phyloP scores from a whole-genome alignment of 306 rosid species.

The Pueraria montana region DNA sequence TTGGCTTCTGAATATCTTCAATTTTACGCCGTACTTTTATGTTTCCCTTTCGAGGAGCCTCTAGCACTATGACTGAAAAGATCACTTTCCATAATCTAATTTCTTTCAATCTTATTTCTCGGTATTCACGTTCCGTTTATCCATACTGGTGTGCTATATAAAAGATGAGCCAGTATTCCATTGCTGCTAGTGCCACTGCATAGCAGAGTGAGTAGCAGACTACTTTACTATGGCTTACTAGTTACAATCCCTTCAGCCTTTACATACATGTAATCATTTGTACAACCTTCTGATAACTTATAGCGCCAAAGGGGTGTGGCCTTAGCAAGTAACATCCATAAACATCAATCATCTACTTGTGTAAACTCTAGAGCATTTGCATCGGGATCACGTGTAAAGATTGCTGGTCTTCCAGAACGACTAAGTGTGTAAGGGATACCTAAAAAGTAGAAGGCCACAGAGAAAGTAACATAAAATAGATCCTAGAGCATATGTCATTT shows the following conservation, averaged over 20 bases:
- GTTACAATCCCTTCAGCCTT: slow-evolving; percentile 17
- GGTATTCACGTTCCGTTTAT: slow-evolving; percentile 2
- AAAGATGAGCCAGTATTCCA: background rate
- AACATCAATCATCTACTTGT: slow-evolving; percentile 70
- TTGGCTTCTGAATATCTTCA: slow-evolving; percentile 17
- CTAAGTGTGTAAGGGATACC: slow-evolving; percentile 93
- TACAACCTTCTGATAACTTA: slow-evolving; percentile 35
- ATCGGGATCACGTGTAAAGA: slow-evolving; percentile 92
- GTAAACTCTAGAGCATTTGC: slow-evolving; percentile 94
- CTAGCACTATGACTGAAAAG: slow-evolving; percentile 2
- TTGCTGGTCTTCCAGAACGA: slow-evolving; percentile 96
- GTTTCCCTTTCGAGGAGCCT: background rate
- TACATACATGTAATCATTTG: slow-evolving; percentile 41
- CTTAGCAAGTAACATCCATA: slow-evolving; percentile 16
- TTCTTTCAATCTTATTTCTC: slow-evolving; percentile 4
- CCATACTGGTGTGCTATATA: background rate
- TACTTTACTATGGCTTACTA: slow-evolving; percentile 3
- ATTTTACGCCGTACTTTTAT: background rate
- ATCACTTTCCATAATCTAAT: slow-evolving; percentile 8
- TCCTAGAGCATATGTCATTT: background rate
- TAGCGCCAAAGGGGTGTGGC: slow-evolving; percentile 19
- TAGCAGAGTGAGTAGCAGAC: slow-evolving; percentile 37
- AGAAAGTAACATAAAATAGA: slow-evolving; percentile 17
- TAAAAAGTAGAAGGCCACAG: slow-evolving; percentile 40
- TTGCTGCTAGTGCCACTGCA: slow-evolving; percentile 40